Conservation (phyloP, 148 eudicot genomes). For the Arctostaphylos glauca region DNA sequence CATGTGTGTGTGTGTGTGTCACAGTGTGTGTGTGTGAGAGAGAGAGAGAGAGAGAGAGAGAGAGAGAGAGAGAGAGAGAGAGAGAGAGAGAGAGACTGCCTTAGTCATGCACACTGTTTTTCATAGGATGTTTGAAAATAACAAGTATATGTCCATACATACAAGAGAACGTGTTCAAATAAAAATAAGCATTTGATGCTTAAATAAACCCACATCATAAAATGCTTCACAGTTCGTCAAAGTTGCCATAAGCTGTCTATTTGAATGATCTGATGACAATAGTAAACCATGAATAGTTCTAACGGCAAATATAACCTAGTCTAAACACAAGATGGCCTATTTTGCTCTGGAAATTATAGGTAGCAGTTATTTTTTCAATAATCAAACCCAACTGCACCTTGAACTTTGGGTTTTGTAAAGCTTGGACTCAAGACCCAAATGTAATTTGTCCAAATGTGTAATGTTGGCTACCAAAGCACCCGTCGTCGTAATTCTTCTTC, state of each 20-base stretch:
- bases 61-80: background rate
- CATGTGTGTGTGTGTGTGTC: background rate
- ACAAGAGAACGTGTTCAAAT: background rate
- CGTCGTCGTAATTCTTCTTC: background rate
- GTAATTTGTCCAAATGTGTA: background rate
- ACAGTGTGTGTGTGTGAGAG: too few relatives aligned
- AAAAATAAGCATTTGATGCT: background rate
- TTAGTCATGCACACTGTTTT: background rate
- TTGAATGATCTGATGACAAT: background rate
- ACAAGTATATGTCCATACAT: background rate
- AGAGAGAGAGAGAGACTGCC: background rate
- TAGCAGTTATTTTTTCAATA: background rate
- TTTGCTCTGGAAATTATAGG: background rate
- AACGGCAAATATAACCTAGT: background rate
- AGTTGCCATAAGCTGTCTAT: background rate
- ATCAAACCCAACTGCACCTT: slow-evolving; percentile 1
- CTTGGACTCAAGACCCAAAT: background rate
- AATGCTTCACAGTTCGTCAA: background rate
- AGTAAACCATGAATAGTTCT: background rate
- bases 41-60: background rate
- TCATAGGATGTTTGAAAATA: background rate
- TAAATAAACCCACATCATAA: background rate
- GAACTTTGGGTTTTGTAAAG: background rate
- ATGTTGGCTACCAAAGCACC: background rate
- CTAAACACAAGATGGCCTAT: background rate